Percentiles rank a stretch among this genome's conserved stretches.
Evolutionary conservation across 2,329 filamentous ascomycete genomes (phyloP).

Genomic region (Pyrenophora teres): DNA sequence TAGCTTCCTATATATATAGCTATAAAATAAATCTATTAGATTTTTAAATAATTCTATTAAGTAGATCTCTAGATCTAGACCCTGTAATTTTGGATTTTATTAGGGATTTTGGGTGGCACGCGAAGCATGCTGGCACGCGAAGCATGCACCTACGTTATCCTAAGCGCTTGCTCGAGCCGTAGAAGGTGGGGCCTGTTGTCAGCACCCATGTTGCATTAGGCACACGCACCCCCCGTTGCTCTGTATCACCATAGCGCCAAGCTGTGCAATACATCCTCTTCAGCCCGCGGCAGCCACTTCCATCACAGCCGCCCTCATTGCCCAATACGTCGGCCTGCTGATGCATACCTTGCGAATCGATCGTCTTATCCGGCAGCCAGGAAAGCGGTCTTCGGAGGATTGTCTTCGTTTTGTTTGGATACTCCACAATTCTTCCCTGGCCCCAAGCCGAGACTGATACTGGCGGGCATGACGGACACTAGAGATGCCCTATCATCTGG

Average conservation of each 20-base stretch:
- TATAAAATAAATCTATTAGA: too few relatives aligned
- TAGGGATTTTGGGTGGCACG: too few relatives aligned
- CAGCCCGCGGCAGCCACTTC: neutral
- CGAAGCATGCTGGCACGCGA: too few relatives aligned
- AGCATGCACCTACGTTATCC: too few relatives aligned
- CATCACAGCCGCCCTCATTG: slow-evolving; percentile 10
- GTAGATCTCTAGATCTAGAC: too few relatives aligned
- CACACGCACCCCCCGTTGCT: neutral
- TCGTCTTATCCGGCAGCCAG: slow-evolving; percentile 33
- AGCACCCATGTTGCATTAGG: neutral
- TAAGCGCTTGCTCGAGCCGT: slow-evolving; percentile 22
- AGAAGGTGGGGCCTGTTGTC: slow-evolving; percentile 12
- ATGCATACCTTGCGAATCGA: slow-evolving; percentile 19
- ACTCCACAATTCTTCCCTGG: slow-evolving; percentile 28
- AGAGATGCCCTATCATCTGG: neutral
- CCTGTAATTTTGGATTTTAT: too few relatives aligned
- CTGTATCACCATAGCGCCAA: too few relatives aligned
- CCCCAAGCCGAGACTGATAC: too few relatives aligned
- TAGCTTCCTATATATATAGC: too few relatives aligned
- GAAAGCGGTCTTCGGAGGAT: slow-evolving; percentile 24
- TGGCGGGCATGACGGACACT: too few relatives aligned
- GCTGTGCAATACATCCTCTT: neutral
- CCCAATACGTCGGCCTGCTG: slow-evolving; percentile 27
- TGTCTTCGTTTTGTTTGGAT: slow-evolving; percentile 10
- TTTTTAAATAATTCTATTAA: too few relatives aligned